phyloP scores from a whole-genome alignment of 1,139 yeast genomes.

The Taiozyma sp. region DNA sequence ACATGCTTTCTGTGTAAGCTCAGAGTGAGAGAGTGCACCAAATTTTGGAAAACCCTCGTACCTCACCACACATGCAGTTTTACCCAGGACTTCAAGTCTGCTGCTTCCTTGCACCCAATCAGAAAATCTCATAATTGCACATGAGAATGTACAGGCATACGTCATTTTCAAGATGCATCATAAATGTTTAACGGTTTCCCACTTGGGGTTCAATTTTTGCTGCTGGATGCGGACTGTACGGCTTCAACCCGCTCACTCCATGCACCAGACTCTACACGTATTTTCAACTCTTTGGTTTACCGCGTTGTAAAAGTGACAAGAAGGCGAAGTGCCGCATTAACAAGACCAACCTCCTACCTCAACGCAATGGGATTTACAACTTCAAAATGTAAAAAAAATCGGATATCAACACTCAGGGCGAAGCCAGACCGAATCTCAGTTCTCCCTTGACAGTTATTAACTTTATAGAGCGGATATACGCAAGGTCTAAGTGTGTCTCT shows the following conservation, averaged over 20 bases:
- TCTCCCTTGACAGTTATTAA: neutral
- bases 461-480: neutral
- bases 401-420: neutral
- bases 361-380: too few species aligned
- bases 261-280: too few species aligned
- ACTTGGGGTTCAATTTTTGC: neutral
- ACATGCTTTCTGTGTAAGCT: too few species aligned
- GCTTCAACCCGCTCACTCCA: too few species aligned
- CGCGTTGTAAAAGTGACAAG: too few species aligned
- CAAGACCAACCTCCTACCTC: too few species aligned
- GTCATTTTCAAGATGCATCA: neutral
- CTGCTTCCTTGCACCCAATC: neutral
- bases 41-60: neutral
- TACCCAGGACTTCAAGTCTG: neutral
- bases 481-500: neutral
- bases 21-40: neutral
- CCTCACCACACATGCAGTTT: neutral
- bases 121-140: neutral
- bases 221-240: neutral
- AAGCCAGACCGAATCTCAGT: neutral
- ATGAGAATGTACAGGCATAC: neutral
- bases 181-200: neutral
- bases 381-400: too few species aligned
- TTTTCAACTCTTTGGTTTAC: too few species aligned
- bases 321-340: too few species aligned